phyloP scores from a whole-genome alignment of 2,329 filamentous ascomycete genomes.

The Truncatella angustata region DNA sequence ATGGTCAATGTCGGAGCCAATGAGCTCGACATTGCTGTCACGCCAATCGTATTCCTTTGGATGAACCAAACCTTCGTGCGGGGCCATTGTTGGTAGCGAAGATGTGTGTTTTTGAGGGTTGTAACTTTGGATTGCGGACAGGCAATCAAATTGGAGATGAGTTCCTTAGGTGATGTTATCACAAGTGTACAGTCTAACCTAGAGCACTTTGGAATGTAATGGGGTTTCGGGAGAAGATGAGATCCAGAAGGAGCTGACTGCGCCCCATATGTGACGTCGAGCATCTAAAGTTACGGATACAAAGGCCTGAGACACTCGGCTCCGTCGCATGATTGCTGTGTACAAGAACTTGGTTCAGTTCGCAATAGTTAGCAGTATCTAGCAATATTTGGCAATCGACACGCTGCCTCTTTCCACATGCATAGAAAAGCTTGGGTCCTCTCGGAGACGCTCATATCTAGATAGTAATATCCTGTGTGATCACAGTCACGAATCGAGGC shows the following conservation, averaged over 20 bases:
- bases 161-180: not conserved
- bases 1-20: constrained; percentile 64
- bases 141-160: not conserved
- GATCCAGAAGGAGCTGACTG: not conserved
- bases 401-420: too few relatives aligned
- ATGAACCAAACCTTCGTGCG: constrained; percentile 61
- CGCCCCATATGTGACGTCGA: constrained; percentile 3
- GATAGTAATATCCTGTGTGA: too few relatives aligned
- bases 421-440: too few relatives aligned
- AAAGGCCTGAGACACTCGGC: too few relatives aligned
- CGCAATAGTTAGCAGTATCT: too few relatives aligned
- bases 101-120: not conserved
- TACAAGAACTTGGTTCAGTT: too few relatives aligned
- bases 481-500: too few relatives aligned
- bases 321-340: too few relatives aligned
- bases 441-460: too few relatives aligned
- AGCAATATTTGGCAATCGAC: too few relatives aligned
- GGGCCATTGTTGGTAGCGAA: constrained; percentile 46
- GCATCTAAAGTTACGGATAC: too few relatives aligned
- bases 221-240: not conserved
- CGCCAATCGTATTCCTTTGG: constrained; percentile 64
- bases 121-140: not conserved
- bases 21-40: constrained; percentile 66
- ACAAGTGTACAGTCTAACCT: not conserved
- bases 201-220: not conserved